Base-by-base conservation (phyloP, 2,329 filamentous ascomycete species). In the Lecanoromycetidae sp. region DNA sequence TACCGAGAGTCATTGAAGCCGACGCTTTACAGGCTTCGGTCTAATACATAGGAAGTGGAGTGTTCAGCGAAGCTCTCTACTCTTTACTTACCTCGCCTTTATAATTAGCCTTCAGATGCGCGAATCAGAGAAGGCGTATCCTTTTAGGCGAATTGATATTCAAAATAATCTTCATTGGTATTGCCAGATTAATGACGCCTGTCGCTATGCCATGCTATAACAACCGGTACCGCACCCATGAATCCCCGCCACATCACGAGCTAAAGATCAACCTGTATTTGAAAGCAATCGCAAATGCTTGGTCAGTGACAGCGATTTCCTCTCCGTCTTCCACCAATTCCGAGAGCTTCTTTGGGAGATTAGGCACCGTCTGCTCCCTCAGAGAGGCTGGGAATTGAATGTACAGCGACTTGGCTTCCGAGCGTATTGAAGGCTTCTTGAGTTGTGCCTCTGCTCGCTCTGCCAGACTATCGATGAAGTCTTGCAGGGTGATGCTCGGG, bases 221-320 rank as follows among this genome's bases (percentile, higher is more conserved):
- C n/a, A n/a, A n/a, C n/a, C n/a, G n/a, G n/a, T n/a, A n/a, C 13
- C 22, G 19, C 4, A 15, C 8, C 22, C 26, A 19, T 13, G 3
- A 12, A 19, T 2, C 9, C 12, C 23, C 10, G 17, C 15, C 12
- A 2, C 7, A 17, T 50, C 48, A 54, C 39, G 52, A 42, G 29
- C 38, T 30, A 23, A 52, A 54, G 26, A 52, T 33, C 6, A 54
- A 40, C 45, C 50, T 73, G 63, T 74, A 81, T 55, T 75, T 73
- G 65, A 78, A 80, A 60, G 84, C 77, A 22, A 85, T 80, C 27
- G 80, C 77, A 61, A 93, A 91, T 1, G 87, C 85, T n/a, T 86
- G 84, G 63, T 96, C 90, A 13, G 86, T 88, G 38, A 98, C 82
- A n/a, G 80, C 86, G 39, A 98, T 75, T 65, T 95, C 87, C 61